Conservation (phyloP, 192 early-diverging fungal genomes). For the Coemansia sp. region DNA sequence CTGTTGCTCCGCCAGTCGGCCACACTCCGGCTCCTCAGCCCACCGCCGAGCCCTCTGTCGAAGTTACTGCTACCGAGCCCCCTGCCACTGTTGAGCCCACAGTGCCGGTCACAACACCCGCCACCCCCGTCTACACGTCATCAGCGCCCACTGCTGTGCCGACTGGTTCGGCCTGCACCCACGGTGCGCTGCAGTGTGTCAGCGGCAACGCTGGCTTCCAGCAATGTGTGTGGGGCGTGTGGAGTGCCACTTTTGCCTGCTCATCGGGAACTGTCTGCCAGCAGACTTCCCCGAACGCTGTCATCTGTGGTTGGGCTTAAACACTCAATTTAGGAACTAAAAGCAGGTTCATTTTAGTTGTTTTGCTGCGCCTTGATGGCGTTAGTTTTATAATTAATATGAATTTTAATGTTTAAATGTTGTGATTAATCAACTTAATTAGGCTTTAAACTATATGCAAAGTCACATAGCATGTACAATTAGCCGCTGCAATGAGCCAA, state of each 20-base stretch:
- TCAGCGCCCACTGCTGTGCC: neutral
- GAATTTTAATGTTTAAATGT: neutral
- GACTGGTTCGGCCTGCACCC: neutral
- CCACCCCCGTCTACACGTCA: neutral
- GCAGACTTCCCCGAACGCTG: neutral
- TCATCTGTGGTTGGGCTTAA: neutral
- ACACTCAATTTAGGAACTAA: neutral
- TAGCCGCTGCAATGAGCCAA: neutral
- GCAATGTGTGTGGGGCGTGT: neutral
- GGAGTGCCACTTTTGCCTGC: neutral
- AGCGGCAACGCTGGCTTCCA: neutral
- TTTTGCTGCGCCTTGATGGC: neutral
- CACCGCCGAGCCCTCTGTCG: neutral
- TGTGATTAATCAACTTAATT: too few species aligned
- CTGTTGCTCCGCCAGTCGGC: neutral
- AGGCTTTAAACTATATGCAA: too few species aligned
- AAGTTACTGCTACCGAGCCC: neutral
- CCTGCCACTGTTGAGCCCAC: neutral
- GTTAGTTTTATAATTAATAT: neutral
- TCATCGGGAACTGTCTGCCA: slow-evolving; percentile 4
- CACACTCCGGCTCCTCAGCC: neutral
- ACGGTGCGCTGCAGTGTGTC: neutral
- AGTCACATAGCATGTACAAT: too few species aligned
- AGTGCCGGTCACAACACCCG: neutral
- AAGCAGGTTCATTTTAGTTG: neutral